A percentile compares a stretch with the other conserved stretches of the same genome.
These are phyloP conservation scores for Brettanomyces custersianus DNA, from an alignment of 805 yeast genomes.

Conservation along the genomic window DNA sequence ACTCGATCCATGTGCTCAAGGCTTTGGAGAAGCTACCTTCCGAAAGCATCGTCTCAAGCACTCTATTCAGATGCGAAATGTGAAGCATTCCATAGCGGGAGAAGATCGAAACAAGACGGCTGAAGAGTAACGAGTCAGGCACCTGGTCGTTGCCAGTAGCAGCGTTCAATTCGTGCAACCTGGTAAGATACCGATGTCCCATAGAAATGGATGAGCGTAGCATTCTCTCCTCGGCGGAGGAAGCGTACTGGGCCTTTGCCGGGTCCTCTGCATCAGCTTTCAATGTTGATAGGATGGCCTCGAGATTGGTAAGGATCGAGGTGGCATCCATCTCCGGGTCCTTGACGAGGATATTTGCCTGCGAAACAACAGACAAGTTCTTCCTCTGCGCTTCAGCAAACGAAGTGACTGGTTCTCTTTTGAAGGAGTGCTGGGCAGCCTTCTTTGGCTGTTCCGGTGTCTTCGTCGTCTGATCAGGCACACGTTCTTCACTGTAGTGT, in stretches of 20 bases:
- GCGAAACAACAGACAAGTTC: background rate
- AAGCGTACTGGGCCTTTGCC: background rate
- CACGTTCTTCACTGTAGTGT: too few relatives aligned
- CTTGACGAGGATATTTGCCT: background rate
- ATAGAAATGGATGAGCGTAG: background rate
- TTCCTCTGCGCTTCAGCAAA: slow-evolving; percentile 1
- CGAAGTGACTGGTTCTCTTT: background rate
- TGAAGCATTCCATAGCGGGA: slow-evolving; percentile 13
- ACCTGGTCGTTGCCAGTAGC: slow-evolving; percentile 7
- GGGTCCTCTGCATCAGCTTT: background rate
- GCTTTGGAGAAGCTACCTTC: slow-evolving; percentile 21
- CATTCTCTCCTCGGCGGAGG: background rate
- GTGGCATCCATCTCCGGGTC: slow-evolving; percentile 2
- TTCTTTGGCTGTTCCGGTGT: too few relatives aligned
- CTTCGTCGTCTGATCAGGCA: too few relatives aligned
- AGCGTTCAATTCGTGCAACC: slow-evolving; percentile 2
- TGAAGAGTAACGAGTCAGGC: slow-evolving; percentile 15
- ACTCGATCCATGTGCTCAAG: slow-evolving; percentile 21
- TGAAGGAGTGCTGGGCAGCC: too few relatives aligned
- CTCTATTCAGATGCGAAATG: slow-evolving; percentile 20
- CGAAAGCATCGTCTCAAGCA: slow-evolving; percentile 12
- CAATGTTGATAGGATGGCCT: background rate
- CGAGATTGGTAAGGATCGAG: slow-evolving; percentile 1
- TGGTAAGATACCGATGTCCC: slow-evolving; percentile 1
- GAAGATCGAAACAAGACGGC: slow-evolving; percentile 14